Conservation (phyloP, 2,329 filamentous ascomycete genomes). For the Stylonectria norvegica region DNA sequence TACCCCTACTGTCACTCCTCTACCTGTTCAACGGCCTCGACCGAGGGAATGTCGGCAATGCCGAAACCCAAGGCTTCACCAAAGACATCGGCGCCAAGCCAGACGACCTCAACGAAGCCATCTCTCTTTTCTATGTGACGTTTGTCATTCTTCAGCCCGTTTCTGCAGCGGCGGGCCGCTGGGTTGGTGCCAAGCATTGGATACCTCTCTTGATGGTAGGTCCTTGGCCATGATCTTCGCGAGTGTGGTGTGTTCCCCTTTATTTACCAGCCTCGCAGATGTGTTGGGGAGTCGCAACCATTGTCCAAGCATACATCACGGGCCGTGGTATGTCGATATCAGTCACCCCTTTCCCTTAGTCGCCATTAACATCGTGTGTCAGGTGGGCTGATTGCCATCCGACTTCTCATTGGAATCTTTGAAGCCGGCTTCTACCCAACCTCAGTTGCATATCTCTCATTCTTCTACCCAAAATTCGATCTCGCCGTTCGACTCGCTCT, state of each 20-base stretch:
- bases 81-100: constrained; percentile 24
- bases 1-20: constrained; percentile 38
- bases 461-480: constrained; percentile 25
- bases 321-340: constrained; percentile 19
- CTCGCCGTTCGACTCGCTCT: constrained; percentile 25
- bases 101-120: constrained; percentile 26
- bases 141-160: constrained; percentile 26
- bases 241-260: background rate
- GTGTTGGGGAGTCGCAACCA: constrained; percentile 25
- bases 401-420: constrained; percentile 26
- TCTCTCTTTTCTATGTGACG: constrained; percentile 28
- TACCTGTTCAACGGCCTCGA: constrained; percentile 42
- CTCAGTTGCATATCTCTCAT: constrained; percentile 26
- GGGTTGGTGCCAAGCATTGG: constrained; percentile 25
- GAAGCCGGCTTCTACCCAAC: constrained; percentile 29
- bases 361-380: constrained; percentile 7
- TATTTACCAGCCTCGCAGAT: constrained; percentile 18
- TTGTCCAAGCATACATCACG: constrained; percentile 24
- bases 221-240: background rate
- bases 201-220: constrained; percentile 27
- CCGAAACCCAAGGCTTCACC: constrained; percentile 34
- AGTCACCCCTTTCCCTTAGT: background rate
- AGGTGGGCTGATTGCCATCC: constrained; percentile 25
- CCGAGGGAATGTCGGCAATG: constrained; percentile 40
- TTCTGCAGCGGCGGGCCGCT: constrained; percentile 26